Evolutionary conservation across 23 red algal species (phyloP).

Genomic region (Chondrus crispus): DNA sequence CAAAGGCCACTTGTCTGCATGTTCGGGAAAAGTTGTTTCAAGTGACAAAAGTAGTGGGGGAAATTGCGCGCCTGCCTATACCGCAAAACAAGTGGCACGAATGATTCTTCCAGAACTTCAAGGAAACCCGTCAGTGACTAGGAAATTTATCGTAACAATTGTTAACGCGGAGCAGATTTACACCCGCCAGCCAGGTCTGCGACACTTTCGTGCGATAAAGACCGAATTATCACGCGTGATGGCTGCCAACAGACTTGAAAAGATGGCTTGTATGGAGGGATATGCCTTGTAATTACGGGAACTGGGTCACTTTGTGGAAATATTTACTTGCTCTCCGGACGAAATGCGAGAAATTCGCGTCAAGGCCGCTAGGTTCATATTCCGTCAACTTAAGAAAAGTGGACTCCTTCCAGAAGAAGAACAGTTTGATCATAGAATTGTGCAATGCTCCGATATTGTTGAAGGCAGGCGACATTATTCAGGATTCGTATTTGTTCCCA

Average conservation of each 20-base stretch:
- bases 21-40: no score
- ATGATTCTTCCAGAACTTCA: neutral
- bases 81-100: neutral
- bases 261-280: neutral
- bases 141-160: neutral
- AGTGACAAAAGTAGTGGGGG: no score
- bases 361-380: neutral
- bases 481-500: slow-evolving; percentile 17
- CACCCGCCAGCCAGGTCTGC: neutral
- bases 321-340: neutral
- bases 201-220: neutral
- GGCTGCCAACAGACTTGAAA: neutral
- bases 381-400: neutral
- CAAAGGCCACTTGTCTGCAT: no score
- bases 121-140: neutral
- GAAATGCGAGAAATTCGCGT: neutral
- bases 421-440: neutral
- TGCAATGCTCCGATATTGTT: slow-evolving; percentile 6
- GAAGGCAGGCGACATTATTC: neutral
- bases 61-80: slow-evolving; percentile 14
- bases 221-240: neutral
- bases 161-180: neutral
- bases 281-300: neutral
- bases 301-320: neutral
- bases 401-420: neutral